A percentile compares a stretch with the other conserved stretches of the same genome.
These are phyloP conservation scores for Saccharomycopsis amapae DNA, from an alignment of 805 yeast genomes.

Conservation along the genomic window DNA sequence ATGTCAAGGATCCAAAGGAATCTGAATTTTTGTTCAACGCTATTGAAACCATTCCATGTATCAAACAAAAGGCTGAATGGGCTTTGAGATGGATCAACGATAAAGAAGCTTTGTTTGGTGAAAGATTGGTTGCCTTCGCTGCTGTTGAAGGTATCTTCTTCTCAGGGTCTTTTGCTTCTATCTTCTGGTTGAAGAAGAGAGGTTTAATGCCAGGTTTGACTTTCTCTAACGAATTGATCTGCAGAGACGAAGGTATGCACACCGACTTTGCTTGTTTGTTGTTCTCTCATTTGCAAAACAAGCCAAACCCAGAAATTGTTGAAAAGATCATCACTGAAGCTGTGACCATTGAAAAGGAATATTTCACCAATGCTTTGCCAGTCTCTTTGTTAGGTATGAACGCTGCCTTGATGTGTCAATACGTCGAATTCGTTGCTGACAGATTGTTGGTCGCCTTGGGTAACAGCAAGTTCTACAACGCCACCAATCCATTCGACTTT, in stretches of 20 bases:
- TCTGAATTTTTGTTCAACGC: slow-evolving; percentile 88
- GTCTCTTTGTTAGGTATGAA: slow-evolving; percentile 93
- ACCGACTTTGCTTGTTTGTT: slow-evolving; percentile 96
- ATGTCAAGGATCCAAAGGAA: slow-evolving; percentile 94
- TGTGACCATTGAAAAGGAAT: slow-evolving; percentile 88
- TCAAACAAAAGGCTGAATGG: slow-evolving; percentile 97
- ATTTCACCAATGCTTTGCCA: slow-evolving; percentile 92
- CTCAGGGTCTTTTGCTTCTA: slow-evolving; percentile 96
- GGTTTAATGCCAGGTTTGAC: slow-evolving; percentile 99
- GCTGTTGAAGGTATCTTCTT: slow-evolving; percentile 99
- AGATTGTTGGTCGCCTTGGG: slow-evolving; percentile 89
- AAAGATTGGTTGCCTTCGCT: slow-evolving; percentile 95
- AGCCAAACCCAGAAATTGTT: slow-evolving; percentile 74
- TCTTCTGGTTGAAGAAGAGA: slow-evolving; percentile 98
- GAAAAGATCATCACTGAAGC: slow-evolving; percentile 91
- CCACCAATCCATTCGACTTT: slow-evolving; percentile 91
- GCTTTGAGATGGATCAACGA: slow-evolving; percentile 96
- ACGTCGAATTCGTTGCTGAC: slow-evolving; percentile 96
- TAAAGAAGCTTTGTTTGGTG: slow-evolving; percentile 81
- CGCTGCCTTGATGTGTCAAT: slow-evolving; percentile 88
- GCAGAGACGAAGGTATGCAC: slow-evolving; percentile 98
- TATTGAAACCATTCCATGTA: slow-evolving; percentile 92
- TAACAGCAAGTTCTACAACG: slow-evolving; percentile 81
- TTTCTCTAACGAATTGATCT: slow-evolving; percentile 93
- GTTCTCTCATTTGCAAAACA: slow-evolving; percentile 86